Percentiles rank a stretch among this genome's conserved stretches.
These are phyloP conservation scores for Claviceps paspali DNA, from an alignment of 2,329 filamentous ascomycete genomes.

Conservation along the genomic window DNA sequence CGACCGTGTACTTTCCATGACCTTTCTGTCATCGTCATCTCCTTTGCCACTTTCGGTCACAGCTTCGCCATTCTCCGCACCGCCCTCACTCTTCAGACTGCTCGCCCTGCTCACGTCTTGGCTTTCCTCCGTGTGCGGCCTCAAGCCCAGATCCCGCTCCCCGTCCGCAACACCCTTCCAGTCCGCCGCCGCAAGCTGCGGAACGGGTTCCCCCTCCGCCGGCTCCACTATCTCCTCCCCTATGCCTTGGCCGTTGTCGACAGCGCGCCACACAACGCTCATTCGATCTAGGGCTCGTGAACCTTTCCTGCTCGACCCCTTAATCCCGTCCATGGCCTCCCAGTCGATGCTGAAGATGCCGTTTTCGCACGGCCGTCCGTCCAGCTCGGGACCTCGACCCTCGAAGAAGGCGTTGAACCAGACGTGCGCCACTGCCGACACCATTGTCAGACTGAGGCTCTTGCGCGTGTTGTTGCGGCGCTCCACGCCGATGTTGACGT, in stretches of 20 bases:
- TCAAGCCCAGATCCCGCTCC: constrained; percentile 52
- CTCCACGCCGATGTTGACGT: constrained; percentile 84
- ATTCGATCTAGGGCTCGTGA: constrained; percentile 67
- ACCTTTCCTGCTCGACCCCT: constrained; percentile 72
- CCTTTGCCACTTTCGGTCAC: constrained; percentile 2
- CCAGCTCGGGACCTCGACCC: constrained; percentile 55
- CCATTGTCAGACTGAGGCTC: constrained; percentile 70
- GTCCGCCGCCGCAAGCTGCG: constrained; percentile 54
- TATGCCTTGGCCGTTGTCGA: constrained; percentile 11
- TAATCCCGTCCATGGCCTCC: constrained; percentile 80
- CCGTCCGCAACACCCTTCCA: constrained; percentile 46
- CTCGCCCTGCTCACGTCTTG: constrained; percentile 56
- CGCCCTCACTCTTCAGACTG: constrained; percentile 47
- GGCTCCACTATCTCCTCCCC: constrained; percentile 41
- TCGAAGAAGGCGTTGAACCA: constrained; percentile 98
- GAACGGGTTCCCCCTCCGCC: constrained; percentile 48
- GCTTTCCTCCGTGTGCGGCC: constrained; percentile 49
- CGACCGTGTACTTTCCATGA: constrained; percentile 19
- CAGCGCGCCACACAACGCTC: constrained; percentile 66
- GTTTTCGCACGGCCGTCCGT: constrained; percentile 48
- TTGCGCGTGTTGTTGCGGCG: constrained; percentile 66
- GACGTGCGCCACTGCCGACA: constrained; percentile 82
- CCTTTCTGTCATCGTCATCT: constrained; percentile 9
- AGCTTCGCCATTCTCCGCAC: constrained; percentile 6
- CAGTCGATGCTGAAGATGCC: constrained; percentile 46